Base-by-base conservation (phyloP, 257 asterid genomes). In the Jasminum sambac region DNA sequence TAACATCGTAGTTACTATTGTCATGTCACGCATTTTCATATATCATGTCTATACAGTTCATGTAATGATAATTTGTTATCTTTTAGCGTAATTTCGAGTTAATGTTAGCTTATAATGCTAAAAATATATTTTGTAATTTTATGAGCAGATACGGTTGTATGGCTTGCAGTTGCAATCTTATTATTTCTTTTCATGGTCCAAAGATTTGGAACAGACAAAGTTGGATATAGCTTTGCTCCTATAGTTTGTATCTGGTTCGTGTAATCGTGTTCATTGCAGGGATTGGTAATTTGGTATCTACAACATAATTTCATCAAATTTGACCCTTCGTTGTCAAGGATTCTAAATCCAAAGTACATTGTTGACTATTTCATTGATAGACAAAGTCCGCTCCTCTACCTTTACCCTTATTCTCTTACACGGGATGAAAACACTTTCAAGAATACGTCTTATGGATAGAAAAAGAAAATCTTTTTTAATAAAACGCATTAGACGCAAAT, bases 281-380 rank as follows among this genome's bases (percentile, higher is more conserved):
- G n/a, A 74, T n/a, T n/a, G n/a, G n/a, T n/a, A n/a, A n/a, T n/a
- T 66, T 48, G 86, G 86, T 2, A 5, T 79, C 19, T 82, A 67
- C 78, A n/a, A n/a, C n/a, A n/a, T n/a, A 82, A 79, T 57, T 67
- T 82, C 30, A 4, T 61, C 64, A 64, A 36, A 23, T 40, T 73
- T 57, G 82, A 82, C 24, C 59, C 4, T 8, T 17, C 8, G 59
- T 50, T n/a, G 11, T 50, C 59, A 50, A 50, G 17, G 59, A n/a
- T 25, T 50, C 7, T 50, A 50, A 50, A 50, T 50, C 59, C 59
- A 6, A 50, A 17, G 17, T 50, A 50, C 26, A 50, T 50, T 17
- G 59, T 50, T 0, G 66, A 80, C 3, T 88, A 88, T 68, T 86
- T 90, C 43, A 72, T n/a, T n/a, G n/a, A n/a, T n/a, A n/a, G n/a